These are phyloP conservation scores for Durotheca rogersii DNA, from an alignment of 495 filamentous ascomycete species.

Conservation along the genomic window DNA sequence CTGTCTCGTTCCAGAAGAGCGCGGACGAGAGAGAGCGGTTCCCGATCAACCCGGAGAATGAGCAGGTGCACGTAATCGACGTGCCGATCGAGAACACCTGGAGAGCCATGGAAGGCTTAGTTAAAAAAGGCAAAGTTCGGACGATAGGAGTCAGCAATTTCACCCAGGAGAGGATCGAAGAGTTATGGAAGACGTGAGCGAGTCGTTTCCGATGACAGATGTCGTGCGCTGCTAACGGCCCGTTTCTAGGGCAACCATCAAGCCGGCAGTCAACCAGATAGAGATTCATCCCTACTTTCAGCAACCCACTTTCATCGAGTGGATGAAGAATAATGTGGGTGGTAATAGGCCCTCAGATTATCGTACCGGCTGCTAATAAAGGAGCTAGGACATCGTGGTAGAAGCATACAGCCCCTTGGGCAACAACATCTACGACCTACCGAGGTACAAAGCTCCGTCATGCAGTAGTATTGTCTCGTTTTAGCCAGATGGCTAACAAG, in stretches of 20 bases:
- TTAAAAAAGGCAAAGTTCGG: constrained; percentile 47
- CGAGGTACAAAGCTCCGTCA: constrained; percentile 8
- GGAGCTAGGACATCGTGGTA: constrained; percentile 46
- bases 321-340: constrained; percentile 44
- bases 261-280: constrained; percentile 61
- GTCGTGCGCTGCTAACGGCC: background rate
- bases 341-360: background rate
- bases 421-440: constrained; percentile 54
- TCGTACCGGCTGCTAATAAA: constrained; percentile 5
- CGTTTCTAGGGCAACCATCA: constrained; percentile 35
- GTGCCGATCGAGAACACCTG: constrained; percentile 36
- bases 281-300: constrained; percentile 63
- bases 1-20: constrained; percentile 39
- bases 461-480: too few relatives aligned
- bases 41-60: constrained; percentile 32
- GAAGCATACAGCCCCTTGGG: constrained; percentile 64
- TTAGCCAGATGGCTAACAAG: too few relatives aligned
- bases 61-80: constrained; percentile 26
- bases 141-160: constrained; percentile 61
- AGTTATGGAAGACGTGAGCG: constrained; percentile 36
- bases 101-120: constrained; percentile 53
- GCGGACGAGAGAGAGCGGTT: constrained; percentile 24
- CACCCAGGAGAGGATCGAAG: constrained; percentile 46
- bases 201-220: background rate
- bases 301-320: constrained; percentile 51